Evolutionary conservation across 1,284 basidiomycete genomes (phyloP).

Genomic region (Pseudozyma thailandica): DNA sequence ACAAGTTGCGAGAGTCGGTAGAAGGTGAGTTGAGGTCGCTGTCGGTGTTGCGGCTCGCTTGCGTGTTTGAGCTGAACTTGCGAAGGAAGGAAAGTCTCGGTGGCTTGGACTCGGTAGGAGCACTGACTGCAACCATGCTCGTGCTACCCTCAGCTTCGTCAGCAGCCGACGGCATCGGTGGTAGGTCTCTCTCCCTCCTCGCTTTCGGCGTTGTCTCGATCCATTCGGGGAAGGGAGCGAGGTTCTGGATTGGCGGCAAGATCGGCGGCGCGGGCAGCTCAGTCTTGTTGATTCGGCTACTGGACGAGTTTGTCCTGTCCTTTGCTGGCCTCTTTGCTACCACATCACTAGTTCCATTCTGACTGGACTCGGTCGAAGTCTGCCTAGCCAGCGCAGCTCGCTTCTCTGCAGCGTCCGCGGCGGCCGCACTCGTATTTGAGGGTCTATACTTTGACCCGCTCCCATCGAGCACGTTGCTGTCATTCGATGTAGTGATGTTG

Average conservation of each 20-base stretch:
- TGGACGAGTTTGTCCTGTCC: constrained; percentile 27
- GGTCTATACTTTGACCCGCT: constrained; percentile 12
- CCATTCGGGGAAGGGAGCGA: constrained; percentile 46
- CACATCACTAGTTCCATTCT: constrained; percentile 4
- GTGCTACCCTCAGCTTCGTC: constrained; percentile 8
- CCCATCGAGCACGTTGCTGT: constrained; percentile 12
- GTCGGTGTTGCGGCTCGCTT: constrained; percentile 22
- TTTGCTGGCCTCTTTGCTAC: constrained; percentile 18
- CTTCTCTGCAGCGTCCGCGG: constrained; percentile 52
- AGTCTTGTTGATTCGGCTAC: constrained; percentile 20
- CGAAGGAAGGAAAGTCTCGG: constrained; percentile 41
- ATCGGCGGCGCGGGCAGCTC: constrained; percentile 38
- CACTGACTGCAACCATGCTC: constrained; percentile 28
- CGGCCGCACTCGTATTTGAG: constrained; percentile 34
- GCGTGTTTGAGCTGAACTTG: constrained; percentile 38
- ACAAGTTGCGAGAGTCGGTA: constrained; percentile 1
- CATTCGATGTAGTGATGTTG: neutral
- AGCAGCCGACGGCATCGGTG: constrained; percentile 37
- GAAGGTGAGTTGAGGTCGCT: constrained; percentile 22
- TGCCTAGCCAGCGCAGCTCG: constrained; percentile 33
- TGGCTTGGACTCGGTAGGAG: constrained; percentile 23
- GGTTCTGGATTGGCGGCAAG: constrained; percentile 52
- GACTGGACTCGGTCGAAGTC: constrained; percentile 5
- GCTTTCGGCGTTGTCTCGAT: neutral
- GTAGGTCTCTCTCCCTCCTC: constrained; percentile 36